Percentiles rank a stretch among this genome's conserved stretches.
Conservation (phyloP, 345 rosid genomes). For the Linum trigynum region DNA sequence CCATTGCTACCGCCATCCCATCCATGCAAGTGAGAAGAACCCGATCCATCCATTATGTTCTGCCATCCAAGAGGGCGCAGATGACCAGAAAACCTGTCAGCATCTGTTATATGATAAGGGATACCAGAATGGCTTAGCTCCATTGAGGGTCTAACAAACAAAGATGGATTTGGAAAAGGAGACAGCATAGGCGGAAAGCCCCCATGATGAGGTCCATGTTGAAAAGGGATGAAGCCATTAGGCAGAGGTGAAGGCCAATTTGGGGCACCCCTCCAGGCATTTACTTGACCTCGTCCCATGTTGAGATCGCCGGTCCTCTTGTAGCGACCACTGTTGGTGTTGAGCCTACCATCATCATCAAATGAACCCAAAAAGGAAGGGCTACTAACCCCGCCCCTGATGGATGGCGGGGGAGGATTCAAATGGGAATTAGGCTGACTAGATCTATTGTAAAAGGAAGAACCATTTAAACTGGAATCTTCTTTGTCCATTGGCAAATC, state of each 20-base stretch:
- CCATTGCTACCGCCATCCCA: slow-evolving; percentile 70
- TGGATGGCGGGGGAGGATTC: slow-evolving; percentile 49
- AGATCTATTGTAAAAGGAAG: slow-evolving; percentile 45
- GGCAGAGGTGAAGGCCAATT: slow-evolving; percentile 73
- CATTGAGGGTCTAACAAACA: slow-evolving; percentile 77
- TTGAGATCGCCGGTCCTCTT: slow-evolving; percentile 56
- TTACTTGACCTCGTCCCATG: slow-evolving; percentile 75
- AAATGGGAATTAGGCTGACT: slow-evolving; percentile 40
- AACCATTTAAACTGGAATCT: slow-evolving; percentile 52
- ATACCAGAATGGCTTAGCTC: slow-evolving; percentile 73
- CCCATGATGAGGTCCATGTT: slow-evolving; percentile 76
- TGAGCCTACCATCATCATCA: slow-evolving; percentile 63
- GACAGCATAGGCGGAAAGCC: slow-evolving; percentile 68
- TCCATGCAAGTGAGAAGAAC: slow-evolving; percentile 74
- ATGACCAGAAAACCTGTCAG: slow-evolving; percentile 75
- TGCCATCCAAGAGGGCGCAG: slow-evolving; percentile 91
- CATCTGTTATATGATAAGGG: slow-evolving; percentile 68
- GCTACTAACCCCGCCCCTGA: slow-evolving; percentile 54
- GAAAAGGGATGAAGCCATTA: slow-evolving; percentile 85
- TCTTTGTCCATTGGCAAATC: slow-evolving; percentile 54
- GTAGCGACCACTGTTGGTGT: slow-evolving; percentile 33
- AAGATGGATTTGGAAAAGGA: slow-evolving; percentile 61
- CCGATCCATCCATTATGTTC: slow-evolving; percentile 76
- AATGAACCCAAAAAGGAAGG: slow-evolving; percentile 55
- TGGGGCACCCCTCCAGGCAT: slow-evolving; percentile 81